Evolutionary conservation across 2,329 filamentous ascomycete species (phyloP).

Genomic region (Monilinia fructigena): DNA sequence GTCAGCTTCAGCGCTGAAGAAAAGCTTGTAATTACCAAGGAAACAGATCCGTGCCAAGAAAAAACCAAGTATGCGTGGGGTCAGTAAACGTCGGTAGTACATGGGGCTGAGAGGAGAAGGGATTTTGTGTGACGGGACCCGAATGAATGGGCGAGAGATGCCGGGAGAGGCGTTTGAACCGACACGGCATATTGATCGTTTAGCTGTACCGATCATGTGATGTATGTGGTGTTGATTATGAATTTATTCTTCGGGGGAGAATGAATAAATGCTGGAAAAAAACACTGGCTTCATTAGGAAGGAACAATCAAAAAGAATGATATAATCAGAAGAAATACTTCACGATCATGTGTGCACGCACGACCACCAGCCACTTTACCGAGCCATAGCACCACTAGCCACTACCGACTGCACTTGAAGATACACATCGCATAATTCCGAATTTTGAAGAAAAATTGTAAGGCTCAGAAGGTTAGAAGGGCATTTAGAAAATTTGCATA

Average conservation of each 20-base stretch:
- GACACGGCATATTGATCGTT: not conserved
- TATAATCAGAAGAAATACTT: not conserved
- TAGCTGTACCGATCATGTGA: not conserved
- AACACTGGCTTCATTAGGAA: not conserved
- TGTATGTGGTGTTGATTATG: no score
- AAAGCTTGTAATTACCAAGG: not conserved
- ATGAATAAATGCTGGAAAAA: not conserved
- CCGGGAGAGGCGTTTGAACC: not conserved
- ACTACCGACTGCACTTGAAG: not conserved
- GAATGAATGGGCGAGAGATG: not conserved
- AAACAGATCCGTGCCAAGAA: not conserved
- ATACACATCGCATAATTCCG: not conserved
- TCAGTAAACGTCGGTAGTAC: not conserved
- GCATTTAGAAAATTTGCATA: not conserved
- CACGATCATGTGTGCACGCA: not conserved
- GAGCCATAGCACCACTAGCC: not conserved
- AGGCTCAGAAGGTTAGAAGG: not conserved
- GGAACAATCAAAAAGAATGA: not conserved
- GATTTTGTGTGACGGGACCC: conserved; percentile 1
- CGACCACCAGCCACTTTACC: not conserved
- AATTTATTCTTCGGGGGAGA: no score
- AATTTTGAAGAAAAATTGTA: not conserved
- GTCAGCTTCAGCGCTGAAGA: not conserved
- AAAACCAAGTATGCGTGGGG: not conserved
- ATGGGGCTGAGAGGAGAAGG: not conserved